Base-by-base conservation (phyloP, 2,329 filamentous ascomycete species). In the Aureobasidium sp. region DNA sequence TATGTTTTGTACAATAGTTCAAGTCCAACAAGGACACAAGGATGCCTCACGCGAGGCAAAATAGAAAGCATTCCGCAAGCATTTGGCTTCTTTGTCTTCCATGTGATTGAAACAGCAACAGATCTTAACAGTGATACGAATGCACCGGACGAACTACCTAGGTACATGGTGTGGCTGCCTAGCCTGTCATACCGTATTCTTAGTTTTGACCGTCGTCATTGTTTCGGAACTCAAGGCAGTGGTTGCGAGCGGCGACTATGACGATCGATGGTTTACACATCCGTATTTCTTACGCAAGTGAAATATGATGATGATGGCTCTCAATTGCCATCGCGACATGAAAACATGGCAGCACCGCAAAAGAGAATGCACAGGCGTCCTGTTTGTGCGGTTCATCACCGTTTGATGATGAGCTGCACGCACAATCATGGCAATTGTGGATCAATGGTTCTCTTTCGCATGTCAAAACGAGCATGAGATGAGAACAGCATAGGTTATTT, bases 351-450 rank as follows among this genome's bases (percentile, higher is more conserved):
- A 30, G 17, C 22, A 34, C 11, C 19, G 30, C 21, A 17, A 11
- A 22, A n/a, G 34, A 38, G 6, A 19, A 39, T 39, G 45, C 45
- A 29, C 45, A 49, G 45, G 24, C 45, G n/a, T 29, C 14, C 32
- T 38, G 45, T 38, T 39, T 34, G 45, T 24, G n/a, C 44, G 44
- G 27, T 48, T 48, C n/a, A 3, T 49, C 22, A 30, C 45, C 34
- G 34, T 49, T 49, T 49, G 34, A 49, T 49, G 45, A 21, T 7
- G 45, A 34, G 34, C 34, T 16, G 34, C 22, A 11, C 39, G 45
- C 32, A 49, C 24, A 7, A 37, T n/a, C 38, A 17, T 34, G 41
- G 29, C 17, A 27, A 45, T 17, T 16, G 17, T 45, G 41, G n/a
- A 11, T 34, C 41, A 14, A 34, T 16, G 17, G 3, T 11, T 34